These are phyloP conservation scores for Botrytis squamosa DNA, from an alignment of 2,329 filamentous ascomycete genomes.

Conservation along the genomic window DNA sequence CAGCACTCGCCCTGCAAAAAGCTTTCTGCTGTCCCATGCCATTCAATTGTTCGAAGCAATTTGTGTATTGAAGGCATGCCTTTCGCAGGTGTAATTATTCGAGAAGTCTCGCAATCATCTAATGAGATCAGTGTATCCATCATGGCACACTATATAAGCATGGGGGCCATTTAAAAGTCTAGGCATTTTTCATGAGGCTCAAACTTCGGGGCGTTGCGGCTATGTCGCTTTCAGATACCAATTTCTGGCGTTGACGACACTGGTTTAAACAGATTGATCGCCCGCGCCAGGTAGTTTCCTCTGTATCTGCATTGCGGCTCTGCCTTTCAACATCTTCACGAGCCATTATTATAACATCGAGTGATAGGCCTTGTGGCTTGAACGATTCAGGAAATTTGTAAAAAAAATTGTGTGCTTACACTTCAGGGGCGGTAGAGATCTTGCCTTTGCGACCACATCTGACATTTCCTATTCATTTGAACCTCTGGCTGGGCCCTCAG, in stretches of 20 bases:
- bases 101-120: constrained; percentile 1
- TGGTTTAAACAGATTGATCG: background rate
- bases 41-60: background rate
- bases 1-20: background rate
- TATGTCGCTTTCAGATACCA: background rate
- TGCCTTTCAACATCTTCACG: background rate
- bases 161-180: background rate
- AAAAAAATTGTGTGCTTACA: background rate
- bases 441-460: background rate
- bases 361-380: background rate
- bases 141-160: background rate
- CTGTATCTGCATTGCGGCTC: background rate
- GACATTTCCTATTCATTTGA: background rate
- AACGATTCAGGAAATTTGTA: background rate
- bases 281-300: background rate
- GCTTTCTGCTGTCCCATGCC: background rate
- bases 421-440: background rate
- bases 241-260: background rate
- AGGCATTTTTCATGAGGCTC: background rate
- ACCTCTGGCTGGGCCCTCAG: background rate
- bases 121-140: background rate
- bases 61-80: background rate
- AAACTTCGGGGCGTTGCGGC: background rate
- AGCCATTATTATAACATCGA: background rate
- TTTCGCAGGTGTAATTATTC: background rate